Conservation (phyloP, 768 basidiomycete species). For the Lactarius hatsudake region DNA sequence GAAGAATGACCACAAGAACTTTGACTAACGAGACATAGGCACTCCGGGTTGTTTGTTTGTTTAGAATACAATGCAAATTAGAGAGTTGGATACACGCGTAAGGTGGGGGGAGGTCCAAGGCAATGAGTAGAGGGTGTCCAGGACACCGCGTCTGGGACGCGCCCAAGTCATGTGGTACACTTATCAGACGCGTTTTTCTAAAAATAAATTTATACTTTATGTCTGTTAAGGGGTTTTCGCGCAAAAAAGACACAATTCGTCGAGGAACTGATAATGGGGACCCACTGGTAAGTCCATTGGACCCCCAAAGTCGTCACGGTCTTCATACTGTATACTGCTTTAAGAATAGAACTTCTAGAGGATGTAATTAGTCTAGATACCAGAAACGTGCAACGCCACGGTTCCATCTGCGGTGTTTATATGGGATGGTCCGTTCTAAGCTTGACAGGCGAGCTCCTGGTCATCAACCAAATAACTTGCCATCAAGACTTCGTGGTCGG, state of each 20-base stretch:
- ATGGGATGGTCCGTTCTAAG: not conserved
- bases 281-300: too few species aligned
- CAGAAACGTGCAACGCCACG: not conserved
- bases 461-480: not conserved
- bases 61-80: not conserved
- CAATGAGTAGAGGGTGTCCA: not conserved
- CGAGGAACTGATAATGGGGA: too few species aligned
- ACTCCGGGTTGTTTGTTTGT: not conserved
- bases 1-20: not conserved
- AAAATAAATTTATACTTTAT: not conserved
- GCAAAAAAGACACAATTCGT: not conserved
- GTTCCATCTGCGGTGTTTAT: not conserved
- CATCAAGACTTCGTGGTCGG: not conserved
- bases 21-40: constrained; percentile 9
- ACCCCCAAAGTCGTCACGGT: too few species aligned
- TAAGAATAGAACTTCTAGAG: too few species aligned
- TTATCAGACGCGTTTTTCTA: not conserved
- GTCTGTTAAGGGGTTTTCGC: not conserved
- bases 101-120: not conserved
- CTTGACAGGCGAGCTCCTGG: not conserved
- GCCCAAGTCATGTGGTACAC: not conserved
- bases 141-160: not conserved
- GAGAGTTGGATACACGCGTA: not conserved
- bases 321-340: too few species aligned
- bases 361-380: not conserved